Evolutionary conservation across 2,329 filamentous ascomycete species (phyloP).

Genomic region (Monosporascus sp.): DNA sequence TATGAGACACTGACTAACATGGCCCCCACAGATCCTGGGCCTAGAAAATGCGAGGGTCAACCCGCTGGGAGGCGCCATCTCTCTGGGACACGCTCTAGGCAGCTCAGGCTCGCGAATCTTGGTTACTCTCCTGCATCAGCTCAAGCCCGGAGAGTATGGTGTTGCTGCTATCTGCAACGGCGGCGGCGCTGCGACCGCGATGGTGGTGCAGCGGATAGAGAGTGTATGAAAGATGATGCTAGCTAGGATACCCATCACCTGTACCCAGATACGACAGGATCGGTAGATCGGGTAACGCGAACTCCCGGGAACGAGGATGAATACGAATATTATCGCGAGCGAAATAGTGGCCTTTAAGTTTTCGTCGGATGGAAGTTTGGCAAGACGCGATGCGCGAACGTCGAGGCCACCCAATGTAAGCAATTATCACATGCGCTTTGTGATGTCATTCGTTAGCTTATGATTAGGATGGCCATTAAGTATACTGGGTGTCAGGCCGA

Average conservation of each 20-base stretch:
- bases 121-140: slow-evolving; percentile 83
- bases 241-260: neutral
- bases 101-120: slow-evolving; percentile 91
- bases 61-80: slow-evolving; percentile 84
- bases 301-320: too few species aligned
- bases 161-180: slow-evolving; percentile 97
- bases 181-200: slow-evolving; percentile 82
- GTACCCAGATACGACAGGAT: neutral
- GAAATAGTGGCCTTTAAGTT: too few species aligned
- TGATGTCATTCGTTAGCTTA: too few species aligned
- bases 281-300: too few species aligned
- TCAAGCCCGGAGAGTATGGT: slow-evolving; percentile 89
- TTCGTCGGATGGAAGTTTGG: too few species aligned
- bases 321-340: too few species aligned
- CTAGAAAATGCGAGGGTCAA: slow-evolving; percentile 78
- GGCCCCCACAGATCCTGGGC: slow-evolving; percentile 60
- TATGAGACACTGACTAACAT: slow-evolving; percentile 4
- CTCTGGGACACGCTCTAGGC: slow-evolving; percentile 84
- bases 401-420: too few species aligned
- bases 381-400: too few species aligned
- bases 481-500: too few species aligned
- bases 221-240: slow-evolving; percentile 34
- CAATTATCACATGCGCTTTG: too few species aligned
- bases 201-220: slow-evolving; percentile 83
- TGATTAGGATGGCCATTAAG: too few species aligned